A percentile compares a stretch with the other conserved stretches of the same genome.
phyloP scores from a whole-genome alignment of 2,329 filamentous ascomycete species.

The Colletotrichum sp. region DNA sequence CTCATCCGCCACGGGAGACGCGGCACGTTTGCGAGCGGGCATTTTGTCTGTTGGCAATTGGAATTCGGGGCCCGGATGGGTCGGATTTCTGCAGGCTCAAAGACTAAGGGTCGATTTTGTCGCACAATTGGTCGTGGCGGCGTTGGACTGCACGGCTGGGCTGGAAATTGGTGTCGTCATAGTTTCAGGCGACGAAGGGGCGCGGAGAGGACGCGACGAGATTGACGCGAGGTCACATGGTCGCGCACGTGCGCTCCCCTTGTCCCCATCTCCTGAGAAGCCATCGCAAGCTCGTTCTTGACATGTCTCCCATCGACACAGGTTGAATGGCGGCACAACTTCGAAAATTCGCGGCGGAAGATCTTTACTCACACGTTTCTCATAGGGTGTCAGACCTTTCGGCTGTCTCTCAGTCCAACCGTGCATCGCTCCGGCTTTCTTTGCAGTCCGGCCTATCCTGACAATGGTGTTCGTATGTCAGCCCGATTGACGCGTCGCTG shows the following conservation, averaged over 20 bases:
- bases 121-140: not conserved
- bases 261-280: not conserved
- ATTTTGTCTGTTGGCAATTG: conserved; percentile 26
- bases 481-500: no score
- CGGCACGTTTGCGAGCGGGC: conserved; percentile 43
- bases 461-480: no score
- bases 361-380: accelerated
- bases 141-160: not conserved
- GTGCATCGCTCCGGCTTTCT: no score
- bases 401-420: no score
- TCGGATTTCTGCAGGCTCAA: not conserved
- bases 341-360: not conserved
- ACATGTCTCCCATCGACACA: not conserved
- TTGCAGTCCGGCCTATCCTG: no score
- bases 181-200: not conserved
- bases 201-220: conserved; percentile 8
- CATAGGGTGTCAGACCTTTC: no score
- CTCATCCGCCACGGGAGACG: conserved; percentile 31
- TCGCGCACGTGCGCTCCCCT: not conserved
- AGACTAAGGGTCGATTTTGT: not conserved
- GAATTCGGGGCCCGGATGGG: not conserved
- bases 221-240: conserved; percentile 17
- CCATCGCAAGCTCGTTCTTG: accelerated
- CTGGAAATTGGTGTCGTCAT: conserved; percentile 2
- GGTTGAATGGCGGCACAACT: not conserved